Conservation (phyloP, 192 early-diverging fungal species). For the Coemansia sp. region DNA sequence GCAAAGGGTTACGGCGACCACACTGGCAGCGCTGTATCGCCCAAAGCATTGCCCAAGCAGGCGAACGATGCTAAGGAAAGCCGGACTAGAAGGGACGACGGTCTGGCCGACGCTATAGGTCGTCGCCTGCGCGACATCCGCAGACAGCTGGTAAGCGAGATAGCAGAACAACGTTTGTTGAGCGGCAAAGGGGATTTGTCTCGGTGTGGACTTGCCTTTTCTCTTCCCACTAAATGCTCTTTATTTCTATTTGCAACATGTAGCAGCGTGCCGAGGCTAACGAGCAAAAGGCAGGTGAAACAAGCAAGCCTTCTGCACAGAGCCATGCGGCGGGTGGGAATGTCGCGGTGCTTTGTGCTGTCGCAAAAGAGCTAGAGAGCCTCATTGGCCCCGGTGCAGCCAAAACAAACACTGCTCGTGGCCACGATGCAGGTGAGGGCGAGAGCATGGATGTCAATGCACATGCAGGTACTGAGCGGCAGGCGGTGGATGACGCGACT, state of each 20-base stretch:
- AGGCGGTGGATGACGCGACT: constrained; percentile 4
- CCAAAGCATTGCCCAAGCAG: no score
- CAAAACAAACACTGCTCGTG: neutral
- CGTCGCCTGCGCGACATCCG: constrained; percentile 17
- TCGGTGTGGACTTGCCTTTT: no score
- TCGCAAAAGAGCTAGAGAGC: constrained; percentile 27
- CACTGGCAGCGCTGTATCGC: no score
- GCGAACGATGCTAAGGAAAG: neutral
- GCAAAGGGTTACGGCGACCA: no score
- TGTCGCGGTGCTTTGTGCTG: constrained; percentile 10
- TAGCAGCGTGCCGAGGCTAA: constrained; percentile 16
- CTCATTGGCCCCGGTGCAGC: constrained; percentile 1
- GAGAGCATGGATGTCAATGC: no score
- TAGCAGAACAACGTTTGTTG: neutral
- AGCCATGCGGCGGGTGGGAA: constrained; percentile 3
- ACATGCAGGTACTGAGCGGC: no score
- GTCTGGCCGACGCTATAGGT: constrained; percentile 3
- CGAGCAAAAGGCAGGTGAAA: constrained; percentile 8
- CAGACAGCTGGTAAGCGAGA: constrained; percentile 27
- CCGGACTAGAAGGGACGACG: neutral
- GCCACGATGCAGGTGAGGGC: no score
- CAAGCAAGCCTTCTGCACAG: neutral
- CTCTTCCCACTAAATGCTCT: no score
- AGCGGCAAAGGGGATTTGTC: no score
- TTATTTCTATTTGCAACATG: neutral